Base-by-base conservation (phyloP, 2,329 filamentous ascomycete species). In the Xylariaceae sp. region DNA sequence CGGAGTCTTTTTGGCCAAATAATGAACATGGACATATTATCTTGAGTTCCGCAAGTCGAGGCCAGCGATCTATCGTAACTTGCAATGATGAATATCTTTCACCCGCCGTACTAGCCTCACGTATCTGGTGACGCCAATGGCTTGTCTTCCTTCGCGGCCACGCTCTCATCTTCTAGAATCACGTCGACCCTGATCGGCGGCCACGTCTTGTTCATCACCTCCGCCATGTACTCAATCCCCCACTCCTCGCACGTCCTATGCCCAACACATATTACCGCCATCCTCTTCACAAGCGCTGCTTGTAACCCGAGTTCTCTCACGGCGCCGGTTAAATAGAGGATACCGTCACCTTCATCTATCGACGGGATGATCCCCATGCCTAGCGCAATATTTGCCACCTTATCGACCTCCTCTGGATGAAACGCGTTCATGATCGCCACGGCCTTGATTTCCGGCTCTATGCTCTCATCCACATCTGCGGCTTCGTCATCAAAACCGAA, bases 401-500 rank as follows among this genome's bases (percentile, higher is more conserved):
- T 33, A 7, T 41, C 37, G 3, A 52, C 48, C 22, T 52, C 50
- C 19, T 48, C 48, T 1, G 48, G 41, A n/a, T 44, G 39, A 19
- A 52, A 52, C 2, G 48, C 47, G 34, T 52, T 52, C 50, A 52
- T 48, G 34, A 50, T 48, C 2, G 48, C 48, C 9, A 50, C 19
- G 3, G 24, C 38, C 2, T 26, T 37, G 28, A 49, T 37, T 7
- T 19, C 18, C 16, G 15, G 8, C 3, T n/a, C 17, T 26, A 24
- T 15, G 12, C 28, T 12, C 22, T 30, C 32, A 12, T 19, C 31
- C n/a, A 3, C 4, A 3, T 36, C 29, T 15, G 9, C 15, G 12
- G 11, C n/a, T 9, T 17, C 35, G 4, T 39, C 37, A 4, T 37
- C 35, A 24, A 44, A 37, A 6, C 45, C 41, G n/a, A 44, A 44